Conservation (phyloP, 2,329 filamentous ascomycete genomes). For the Septoria linicola region DNA sequence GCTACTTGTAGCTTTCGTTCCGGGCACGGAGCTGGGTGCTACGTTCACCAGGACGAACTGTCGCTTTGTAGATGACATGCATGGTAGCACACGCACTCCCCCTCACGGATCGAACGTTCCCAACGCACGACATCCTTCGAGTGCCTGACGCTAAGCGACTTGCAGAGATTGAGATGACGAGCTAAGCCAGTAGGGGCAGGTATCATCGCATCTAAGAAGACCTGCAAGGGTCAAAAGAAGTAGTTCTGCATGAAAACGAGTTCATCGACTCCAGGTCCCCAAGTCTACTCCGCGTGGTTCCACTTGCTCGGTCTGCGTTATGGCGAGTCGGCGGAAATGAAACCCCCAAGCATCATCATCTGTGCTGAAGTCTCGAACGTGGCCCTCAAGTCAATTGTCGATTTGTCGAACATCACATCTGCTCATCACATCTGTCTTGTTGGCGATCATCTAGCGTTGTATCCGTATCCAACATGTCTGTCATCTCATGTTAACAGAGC, state of each 20-base stretch:
- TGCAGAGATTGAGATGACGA: background rate
- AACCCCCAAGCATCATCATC: background rate
- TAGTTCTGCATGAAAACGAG: constrained; percentile 3
- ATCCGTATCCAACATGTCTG: too few species aligned
- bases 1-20: too few species aligned
- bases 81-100: background rate
- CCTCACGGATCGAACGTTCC: constrained; percentile 10
- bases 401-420: too few species aligned
- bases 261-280: background rate
- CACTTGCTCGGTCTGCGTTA: background rate
- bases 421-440: too few species aligned
- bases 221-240: background rate
- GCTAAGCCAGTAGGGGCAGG: background rate
- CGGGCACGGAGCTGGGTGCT: background rate
- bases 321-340: background rate
- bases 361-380: too few species aligned
- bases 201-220: constrained; percentile 1
- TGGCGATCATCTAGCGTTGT: too few species aligned
- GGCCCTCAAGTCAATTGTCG: too few species aligned
- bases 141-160: constrained; percentile 4
- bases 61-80: background rate
- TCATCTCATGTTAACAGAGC: too few species aligned
- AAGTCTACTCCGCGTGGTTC: background rate
- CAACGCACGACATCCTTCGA: background rate
- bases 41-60: background rate